Percentiles rank a stretch among this genome's conserved stretches.
Conservation (phyloP, 257 asterid species). For the Cinchona pubescens region DNA sequence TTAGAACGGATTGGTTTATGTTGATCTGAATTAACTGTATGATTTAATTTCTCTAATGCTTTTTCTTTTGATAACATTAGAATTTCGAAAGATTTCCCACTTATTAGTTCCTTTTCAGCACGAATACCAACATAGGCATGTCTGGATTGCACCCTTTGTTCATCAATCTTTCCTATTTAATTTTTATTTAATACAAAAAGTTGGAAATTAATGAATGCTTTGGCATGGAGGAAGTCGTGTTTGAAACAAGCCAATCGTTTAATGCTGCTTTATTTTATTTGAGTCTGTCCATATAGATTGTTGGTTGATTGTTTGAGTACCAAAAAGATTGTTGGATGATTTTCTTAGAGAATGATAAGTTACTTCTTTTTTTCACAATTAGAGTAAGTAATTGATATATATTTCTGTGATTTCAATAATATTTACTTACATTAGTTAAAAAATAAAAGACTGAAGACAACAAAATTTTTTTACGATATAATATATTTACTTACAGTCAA, state of each 20-base stretch:
- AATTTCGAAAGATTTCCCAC: slow-evolving; percentile 13
- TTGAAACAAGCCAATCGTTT: background rate
- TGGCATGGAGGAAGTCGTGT: background rate
- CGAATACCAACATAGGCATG: background rate
- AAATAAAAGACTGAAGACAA: no score
- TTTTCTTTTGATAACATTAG: background rate
- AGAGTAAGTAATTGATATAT: no score
- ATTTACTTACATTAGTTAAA: no score
- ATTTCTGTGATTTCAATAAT: no score
- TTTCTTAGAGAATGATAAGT: no score
- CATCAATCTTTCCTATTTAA: background rate
- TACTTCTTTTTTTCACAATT: no score
- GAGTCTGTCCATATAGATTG: background rate
- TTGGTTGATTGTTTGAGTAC: no score
- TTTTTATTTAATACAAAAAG: background rate
- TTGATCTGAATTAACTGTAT: background rate
- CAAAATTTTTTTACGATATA: no score
- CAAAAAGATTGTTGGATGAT: no score
- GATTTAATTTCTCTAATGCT: background rate
- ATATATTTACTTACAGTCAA: no score
- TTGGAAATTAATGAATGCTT: slow-evolving; percentile 4
- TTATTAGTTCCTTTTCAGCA: background rate
- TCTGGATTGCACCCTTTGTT: background rate
- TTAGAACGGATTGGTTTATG: background rate
- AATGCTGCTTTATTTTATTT: slow-evolving; percentile 6